Evolutionary conservation across 768 basidiomycete species (phyloP).

Genomic region (Suillus luteus): DNA sequence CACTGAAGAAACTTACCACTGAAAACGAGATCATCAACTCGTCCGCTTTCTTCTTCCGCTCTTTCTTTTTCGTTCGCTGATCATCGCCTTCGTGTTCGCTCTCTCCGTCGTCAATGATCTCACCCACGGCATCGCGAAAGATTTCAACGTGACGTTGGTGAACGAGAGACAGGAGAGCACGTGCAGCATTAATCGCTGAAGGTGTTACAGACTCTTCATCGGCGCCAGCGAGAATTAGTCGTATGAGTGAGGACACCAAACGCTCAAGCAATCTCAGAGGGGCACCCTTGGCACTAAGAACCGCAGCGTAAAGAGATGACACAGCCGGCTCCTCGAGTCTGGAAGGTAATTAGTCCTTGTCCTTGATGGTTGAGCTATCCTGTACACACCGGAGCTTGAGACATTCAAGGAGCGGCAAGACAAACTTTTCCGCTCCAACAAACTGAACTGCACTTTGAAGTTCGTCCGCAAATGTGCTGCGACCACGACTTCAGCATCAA

Average conservation of each 20-base stretch:
- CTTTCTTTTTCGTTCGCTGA: constrained; percentile 22
- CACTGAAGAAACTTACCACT: constrained; percentile 39
- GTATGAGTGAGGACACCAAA: constrained; percentile 27
- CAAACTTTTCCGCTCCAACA: constrained; percentile 56
- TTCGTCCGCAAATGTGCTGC: constrained; percentile 50
- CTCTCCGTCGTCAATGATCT: constrained; percentile 32
- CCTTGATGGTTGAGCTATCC: too few relatives aligned
- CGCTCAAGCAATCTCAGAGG: constrained; percentile 25
- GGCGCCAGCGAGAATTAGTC: constrained; percentile 17
- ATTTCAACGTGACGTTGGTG: constrained; percentile 65
- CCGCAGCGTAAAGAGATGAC: constrained; percentile 29
- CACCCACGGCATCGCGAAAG: constrained; percentile 45
- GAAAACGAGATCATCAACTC: constrained; percentile 62
- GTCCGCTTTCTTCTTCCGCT: constrained; percentile 46
- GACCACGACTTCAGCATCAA: not conserved
- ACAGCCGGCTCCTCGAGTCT: constrained; percentile 37
- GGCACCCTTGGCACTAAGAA: constrained; percentile 31
- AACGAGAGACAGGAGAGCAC: constrained; percentile 52
- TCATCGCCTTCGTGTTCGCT: constrained; percentile 23
- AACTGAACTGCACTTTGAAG: constrained; percentile 45
- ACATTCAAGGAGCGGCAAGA: constrained; percentile 51
- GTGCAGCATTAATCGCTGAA: constrained; percentile 17
- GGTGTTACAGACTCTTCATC: constrained; percentile 5
- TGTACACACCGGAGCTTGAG: constrained; percentile 43
- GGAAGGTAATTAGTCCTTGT: not conserved